phyloP scores from a whole-genome alignment of 306 rosid species.

The Begonia masoniana region DNA sequence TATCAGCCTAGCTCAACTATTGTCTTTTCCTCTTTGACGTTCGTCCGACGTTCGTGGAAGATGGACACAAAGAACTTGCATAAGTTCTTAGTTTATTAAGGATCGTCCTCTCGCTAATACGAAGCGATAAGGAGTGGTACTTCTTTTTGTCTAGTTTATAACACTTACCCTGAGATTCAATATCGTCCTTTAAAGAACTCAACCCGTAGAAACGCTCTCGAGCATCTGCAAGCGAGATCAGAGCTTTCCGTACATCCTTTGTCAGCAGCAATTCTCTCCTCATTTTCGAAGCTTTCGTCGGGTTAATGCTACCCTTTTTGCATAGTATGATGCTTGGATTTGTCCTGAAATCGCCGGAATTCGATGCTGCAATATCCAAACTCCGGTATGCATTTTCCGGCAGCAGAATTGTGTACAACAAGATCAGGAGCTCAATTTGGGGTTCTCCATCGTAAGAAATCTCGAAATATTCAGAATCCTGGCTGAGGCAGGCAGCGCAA shows the following conservation, averaged over 20 bases:
- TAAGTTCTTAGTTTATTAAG: constrained; percentile 36
- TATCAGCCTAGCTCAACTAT: no score
- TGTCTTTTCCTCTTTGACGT: no score
- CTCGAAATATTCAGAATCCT: constrained; percentile 68
- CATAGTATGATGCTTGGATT: constrained; percentile 18
- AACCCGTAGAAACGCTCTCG: constrained; percentile 62
- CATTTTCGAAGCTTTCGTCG: constrained; percentile 13
- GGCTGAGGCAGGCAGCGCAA: constrained; percentile 32
- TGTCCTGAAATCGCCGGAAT: constrained; percentile 21
- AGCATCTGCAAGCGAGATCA: constrained; percentile 45
- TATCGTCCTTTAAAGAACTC: constrained; percentile 43
- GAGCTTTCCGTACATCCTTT: constrained; percentile 33
- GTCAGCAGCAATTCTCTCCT: constrained; percentile 40
- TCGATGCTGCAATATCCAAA: constrained; percentile 40
- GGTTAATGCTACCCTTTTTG: constrained; percentile 11
- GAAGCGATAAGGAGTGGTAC: constrained; percentile 62
- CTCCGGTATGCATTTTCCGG: constrained; percentile 40
- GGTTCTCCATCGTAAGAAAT: constrained; percentile 74
- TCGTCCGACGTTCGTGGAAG: no score
- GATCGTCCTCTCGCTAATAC: constrained; percentile 61
- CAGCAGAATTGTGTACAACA: constrained; percentile 43
- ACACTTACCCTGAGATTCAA: constrained; percentile 29
- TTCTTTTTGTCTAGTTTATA: constrained; percentile 34
- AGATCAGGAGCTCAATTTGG: constrained; percentile 48
- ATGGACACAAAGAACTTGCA: no score